phyloP scores from a whole-genome alignment of 306 rosid species.

The Geum urbanum region DNA sequence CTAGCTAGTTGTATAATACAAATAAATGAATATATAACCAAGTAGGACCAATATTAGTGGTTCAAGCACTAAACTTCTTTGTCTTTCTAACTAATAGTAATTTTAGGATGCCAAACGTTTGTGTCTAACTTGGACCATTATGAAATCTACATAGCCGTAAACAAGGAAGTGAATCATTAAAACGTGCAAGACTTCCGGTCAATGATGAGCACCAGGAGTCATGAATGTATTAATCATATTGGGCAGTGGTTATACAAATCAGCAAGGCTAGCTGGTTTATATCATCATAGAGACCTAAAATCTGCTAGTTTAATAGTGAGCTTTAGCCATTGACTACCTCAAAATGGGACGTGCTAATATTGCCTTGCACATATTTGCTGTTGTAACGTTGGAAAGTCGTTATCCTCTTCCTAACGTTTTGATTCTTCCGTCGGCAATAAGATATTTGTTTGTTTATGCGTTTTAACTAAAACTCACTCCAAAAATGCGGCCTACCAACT shows the following conservation, averaged over 20 bases:
- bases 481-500: conserved; percentile 36
- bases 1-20: not conserved
- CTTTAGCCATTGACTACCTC: conserved; percentile 13
- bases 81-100: not conserved
- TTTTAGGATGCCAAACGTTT: not conserved
- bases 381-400: conserved; percentile 85
- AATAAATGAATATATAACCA: not conserved
- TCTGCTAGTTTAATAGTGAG: not conserved
- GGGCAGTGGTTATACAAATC: not conserved
- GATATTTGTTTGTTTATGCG: conserved; percentile 17
- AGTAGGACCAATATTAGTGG: not conserved
- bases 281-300: not conserved
- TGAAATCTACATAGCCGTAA: too few relatives aligned
- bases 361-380: conserved; percentile 50
- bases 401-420: conserved; percentile 53
- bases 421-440: conserved; percentile 29
- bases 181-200: not conserved
- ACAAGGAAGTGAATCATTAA: not conserved
- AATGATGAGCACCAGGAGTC: not conserved
- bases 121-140: not conserved
- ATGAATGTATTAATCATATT: not conserved
- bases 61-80: not conserved
- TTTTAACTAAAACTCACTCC: conserved; percentile 38
- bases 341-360: conserved; percentile 15
- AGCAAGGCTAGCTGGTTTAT: conserved; percentile 19